A percentile compares a stretch with the other conserved stretches of the same genome.
These are phyloP conservation scores for Eucalyptus coolabah DNA, from an alignment of 345 rosid species.

Conservation along the genomic window DNA sequence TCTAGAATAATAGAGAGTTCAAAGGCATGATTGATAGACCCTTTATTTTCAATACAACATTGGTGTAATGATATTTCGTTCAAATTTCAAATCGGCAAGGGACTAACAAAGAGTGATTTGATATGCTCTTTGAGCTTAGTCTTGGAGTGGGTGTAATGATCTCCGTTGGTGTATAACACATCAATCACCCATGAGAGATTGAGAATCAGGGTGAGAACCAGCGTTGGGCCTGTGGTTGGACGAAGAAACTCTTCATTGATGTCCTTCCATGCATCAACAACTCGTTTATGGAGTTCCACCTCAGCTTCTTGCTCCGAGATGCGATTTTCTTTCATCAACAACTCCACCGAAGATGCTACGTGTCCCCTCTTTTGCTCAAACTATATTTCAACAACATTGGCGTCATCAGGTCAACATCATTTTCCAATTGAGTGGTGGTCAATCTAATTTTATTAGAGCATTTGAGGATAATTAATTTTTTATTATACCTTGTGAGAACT, in stretches of 20 bases:
- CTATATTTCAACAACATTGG: neutral
- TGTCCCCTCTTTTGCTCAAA: conserved; percentile 1
- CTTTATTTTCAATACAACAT: neutral
- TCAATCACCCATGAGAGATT: conserved; percentile 4
- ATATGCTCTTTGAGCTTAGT: neutral
- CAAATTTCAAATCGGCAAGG: neutral
- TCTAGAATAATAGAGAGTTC: neutral
- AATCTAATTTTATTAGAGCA: neutral
- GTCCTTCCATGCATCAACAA: conserved; percentile 16
- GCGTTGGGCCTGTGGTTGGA: neutral
- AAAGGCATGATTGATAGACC: neutral
- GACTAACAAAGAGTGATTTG: neutral
- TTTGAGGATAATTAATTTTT: neutral
- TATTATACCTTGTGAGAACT: neutral
- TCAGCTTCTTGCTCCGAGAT: neutral
- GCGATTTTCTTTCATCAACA: conserved; percentile 6
- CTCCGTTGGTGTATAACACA: conserved; percentile 7
- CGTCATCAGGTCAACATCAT: neutral
- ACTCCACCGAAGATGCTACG: conserved; percentile 4
- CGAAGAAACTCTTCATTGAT: conserved; percentile 10
- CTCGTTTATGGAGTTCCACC: neutral
- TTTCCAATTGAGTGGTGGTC: neutral
- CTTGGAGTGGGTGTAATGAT: neutral
- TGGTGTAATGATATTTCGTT: neutral
- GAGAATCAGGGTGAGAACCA: neutral